phyloP scores from a whole-genome alignment of 2,329 filamentous ascomycete genomes.

The Epichloe brachyelytri region DNA sequence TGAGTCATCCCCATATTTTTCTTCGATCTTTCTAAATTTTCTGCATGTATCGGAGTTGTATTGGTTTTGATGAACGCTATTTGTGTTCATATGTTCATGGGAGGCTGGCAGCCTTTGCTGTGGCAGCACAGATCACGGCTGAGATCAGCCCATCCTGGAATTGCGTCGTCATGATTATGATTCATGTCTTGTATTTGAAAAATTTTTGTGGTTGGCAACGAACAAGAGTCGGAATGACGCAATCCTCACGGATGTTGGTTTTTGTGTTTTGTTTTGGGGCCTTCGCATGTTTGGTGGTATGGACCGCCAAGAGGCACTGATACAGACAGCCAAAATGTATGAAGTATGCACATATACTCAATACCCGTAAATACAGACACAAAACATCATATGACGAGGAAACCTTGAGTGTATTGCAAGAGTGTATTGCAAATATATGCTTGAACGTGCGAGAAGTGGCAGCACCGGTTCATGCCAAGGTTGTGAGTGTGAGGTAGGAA shows the following conservation, averaged over 20 bases:
- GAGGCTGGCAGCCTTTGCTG: background rate
- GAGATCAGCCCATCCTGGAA: background rate
- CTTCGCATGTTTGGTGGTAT: background rate
- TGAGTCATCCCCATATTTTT: constrained; percentile 4
- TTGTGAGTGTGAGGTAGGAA: background rate
- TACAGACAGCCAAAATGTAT: background rate
- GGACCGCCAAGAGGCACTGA: background rate
- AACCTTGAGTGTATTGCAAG: background rate
- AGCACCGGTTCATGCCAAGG: background rate
- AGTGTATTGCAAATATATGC: background rate
- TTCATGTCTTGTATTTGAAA: background rate
- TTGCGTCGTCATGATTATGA: background rate
- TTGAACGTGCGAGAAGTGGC: background rate
- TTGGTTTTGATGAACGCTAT: background rate
- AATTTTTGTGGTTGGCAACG: background rate
- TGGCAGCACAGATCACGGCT: background rate
- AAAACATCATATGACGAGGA: background rate
- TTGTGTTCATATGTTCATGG: background rate
- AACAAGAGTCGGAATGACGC: background rate
- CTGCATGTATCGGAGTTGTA: constrained; percentile 11
- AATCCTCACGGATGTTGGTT: constrained; percentile 5
- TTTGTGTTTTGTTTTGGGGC: background rate
- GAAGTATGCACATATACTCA: background rate
- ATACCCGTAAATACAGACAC: background rate
- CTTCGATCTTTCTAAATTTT: constrained; percentile 4